Conservation (phyloP, 2,329 filamentous ascomycete genomes). For the Pseudovirgaria hyperparasitica region DNA sequence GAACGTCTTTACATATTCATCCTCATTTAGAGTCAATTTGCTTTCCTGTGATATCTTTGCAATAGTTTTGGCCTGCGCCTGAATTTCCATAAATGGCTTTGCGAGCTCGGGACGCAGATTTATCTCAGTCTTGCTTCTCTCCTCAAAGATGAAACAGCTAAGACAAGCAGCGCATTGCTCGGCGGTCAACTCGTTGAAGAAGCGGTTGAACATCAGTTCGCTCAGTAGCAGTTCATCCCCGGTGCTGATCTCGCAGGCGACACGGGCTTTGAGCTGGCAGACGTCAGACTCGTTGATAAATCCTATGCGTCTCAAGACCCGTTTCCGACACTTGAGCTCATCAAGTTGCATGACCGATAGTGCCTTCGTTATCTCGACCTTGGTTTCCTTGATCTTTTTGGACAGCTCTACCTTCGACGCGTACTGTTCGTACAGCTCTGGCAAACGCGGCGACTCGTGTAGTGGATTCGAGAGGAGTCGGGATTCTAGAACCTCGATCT, state of each 20-base stretch:
- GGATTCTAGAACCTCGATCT: slow-evolving; percentile 94
- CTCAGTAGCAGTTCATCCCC: slow-evolving; percentile 89
- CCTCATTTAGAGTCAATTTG: slow-evolving; percentile 87
- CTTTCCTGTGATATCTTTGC: slow-evolving; percentile 92
- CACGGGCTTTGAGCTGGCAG: slow-evolving; percentile 90
- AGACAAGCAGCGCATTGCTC: slow-evolving; percentile 78
- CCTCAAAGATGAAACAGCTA: slow-evolving; percentile 94
- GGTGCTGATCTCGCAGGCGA: slow-evolving; percentile 94
- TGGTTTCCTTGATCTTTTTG: slow-evolving; percentile 73
- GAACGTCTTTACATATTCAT: slow-evolving; percentile 80
- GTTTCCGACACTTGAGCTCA: slow-evolving; percentile 90
- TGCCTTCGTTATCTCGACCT: slow-evolving; percentile 75
- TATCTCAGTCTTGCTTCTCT: slow-evolving; percentile 70
- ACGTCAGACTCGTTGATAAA: slow-evolving; percentile 96
- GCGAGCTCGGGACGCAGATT: slow-evolving; percentile 67
- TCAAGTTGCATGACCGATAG: slow-evolving; percentile 87
- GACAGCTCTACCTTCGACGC: slow-evolving; percentile 62
- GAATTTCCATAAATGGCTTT: slow-evolving; percentile 77
- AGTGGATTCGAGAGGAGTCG: slow-evolving; percentile 78
- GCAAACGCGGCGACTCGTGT: slow-evolving; percentile 76
- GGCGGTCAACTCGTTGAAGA: slow-evolving; percentile 90
- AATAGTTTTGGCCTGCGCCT: slow-evolving; percentile 73
- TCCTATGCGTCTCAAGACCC: slow-evolving; percentile 81
- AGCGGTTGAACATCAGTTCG: slow-evolving; percentile 89
- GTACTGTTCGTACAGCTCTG: slow-evolving; percentile 79